A percentile compares a stretch with the other conserved stretches of the same genome.
These are phyloP conservation scores for Agarophyton chilense DNA, from an alignment of 23 red algal genomes.

Conservation along the genomic window DNA sequence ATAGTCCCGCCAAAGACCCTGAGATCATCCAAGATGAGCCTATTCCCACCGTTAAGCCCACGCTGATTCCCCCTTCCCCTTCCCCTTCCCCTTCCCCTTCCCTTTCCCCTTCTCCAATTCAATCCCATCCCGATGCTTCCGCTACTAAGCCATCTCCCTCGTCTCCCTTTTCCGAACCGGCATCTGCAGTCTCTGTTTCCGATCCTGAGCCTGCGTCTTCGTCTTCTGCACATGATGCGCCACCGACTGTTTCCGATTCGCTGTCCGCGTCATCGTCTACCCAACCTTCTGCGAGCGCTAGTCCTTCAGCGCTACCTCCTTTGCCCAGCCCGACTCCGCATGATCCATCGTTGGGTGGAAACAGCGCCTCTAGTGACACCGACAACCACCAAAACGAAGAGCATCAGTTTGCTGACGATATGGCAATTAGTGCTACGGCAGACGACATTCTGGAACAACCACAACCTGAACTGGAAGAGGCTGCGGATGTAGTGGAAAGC, in stretches of 20 bases:
- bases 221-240: background rate
- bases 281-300: background rate
- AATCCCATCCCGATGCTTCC: background rate
- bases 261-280: background rate
- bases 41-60: background rate
- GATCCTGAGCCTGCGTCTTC: background rate
- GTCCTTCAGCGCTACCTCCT: background rate
- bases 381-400: background rate
- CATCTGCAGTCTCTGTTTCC: slow-evolving; percentile 1
- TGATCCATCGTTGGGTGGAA: background rate
- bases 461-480: background rate
- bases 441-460: background rate
- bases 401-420: background rate
- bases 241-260: background rate
- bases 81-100: no score
- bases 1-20: slow-evolving; percentile 45
- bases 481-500: background rate
- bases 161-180: background rate
- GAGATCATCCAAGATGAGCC: slow-evolving; percentile 37
- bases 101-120: no score
- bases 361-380: background rate
- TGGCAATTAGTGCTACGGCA: background rate
- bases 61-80: background rate
- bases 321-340: background rate
- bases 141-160: background rate